Evolutionary conservation across 176 grass and related monocot species (phyloP).

Genomic region (Oryza coarctata): DNA sequence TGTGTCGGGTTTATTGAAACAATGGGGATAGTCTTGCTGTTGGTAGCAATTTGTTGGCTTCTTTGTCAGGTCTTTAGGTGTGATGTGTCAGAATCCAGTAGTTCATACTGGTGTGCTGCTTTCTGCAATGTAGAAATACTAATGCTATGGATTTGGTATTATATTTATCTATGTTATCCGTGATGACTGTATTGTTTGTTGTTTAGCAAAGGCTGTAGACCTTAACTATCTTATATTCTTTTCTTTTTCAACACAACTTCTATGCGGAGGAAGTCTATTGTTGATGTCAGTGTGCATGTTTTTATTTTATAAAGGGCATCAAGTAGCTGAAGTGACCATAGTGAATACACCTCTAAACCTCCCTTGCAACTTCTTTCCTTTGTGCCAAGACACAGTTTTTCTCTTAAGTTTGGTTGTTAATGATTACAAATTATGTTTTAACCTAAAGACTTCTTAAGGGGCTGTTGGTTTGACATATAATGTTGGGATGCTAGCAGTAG

Average conservation of each 20-base stretch:
- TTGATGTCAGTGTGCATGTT: not conserved
- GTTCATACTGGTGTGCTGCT: constrained; percentile 10
- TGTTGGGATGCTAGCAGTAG: not conserved
- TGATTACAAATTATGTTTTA: not conserved
- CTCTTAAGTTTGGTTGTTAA: not conserved
- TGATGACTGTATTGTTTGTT: not conserved
- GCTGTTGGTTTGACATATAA: not conserved
- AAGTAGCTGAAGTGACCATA: not conserved
- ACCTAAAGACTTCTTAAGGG: not conserved
- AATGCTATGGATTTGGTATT: not conserved
- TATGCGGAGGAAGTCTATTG: not conserved
- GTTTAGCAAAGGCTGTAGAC: not conserved
- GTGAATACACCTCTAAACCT: not conserved
- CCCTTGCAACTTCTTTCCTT: not conserved
- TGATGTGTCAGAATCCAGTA: not conserved
- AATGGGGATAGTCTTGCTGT: not conserved
- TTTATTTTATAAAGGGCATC: not conserved
- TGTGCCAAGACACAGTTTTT: too few relatives aligned
- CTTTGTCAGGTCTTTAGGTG: not conserved
- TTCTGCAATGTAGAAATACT: constrained; percentile 23
- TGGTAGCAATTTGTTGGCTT: constrained; percentile 6
- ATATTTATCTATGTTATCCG: constrained; percentile 1
- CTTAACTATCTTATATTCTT: not conserved
- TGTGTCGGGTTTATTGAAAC: not conserved
- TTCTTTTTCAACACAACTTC: not conserved